Evolutionary conservation across 1,284 basidiomycete species (phyloP), one percentile per base, ranked within the genome.

Genomic region (Tylopilus sp.): DNA sequence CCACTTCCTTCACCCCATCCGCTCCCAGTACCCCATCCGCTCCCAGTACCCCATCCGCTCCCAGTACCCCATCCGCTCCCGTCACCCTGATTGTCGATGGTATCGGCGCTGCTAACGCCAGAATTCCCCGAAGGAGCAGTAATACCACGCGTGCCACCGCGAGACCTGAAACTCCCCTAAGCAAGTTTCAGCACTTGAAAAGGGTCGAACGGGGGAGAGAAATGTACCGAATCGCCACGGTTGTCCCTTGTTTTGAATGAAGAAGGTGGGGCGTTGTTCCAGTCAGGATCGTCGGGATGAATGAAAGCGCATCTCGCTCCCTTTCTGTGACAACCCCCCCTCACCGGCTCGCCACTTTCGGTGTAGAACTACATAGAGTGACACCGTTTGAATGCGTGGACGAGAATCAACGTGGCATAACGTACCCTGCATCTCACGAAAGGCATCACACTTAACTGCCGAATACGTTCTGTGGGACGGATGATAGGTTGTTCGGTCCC

Each of bases 321-420:
- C 7, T 42, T 53, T 48, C 35, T 51, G 34, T 6, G 54, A 35
- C 65, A 65, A 16, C 65, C 64, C 2, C 44, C 55, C 38, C 34
- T 41, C 9, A 44, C 3, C 4, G 61, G 55, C 21, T 55, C 55
- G 28, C 66, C 63, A 35, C 18, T 52, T 19, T 66, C 65, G n/a
- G 52, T 53, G 43, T 65, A 69, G 42, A 38, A 64, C 63, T 65
- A n/a, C n/a, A n/a, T n/a, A n/a, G n/a, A 35, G 26, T 11, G 21
- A 19, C 39, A 35, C 13, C 8, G 29, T 36, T 46, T 46, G 19
- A 56, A 48, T 33, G n/a, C 18, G 11, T 30, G 33, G 44, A 36
- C 19, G 21, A 43, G 60, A 18, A 57, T 33, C 7, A 15, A 16
- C 23, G 48, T 39, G 29, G 39, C n/a, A 43, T 35, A 28, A 59